phyloP scores from a whole-genome alignment of 2,329 filamentous ascomycete genomes.

The Fusarium sp. region DNA sequence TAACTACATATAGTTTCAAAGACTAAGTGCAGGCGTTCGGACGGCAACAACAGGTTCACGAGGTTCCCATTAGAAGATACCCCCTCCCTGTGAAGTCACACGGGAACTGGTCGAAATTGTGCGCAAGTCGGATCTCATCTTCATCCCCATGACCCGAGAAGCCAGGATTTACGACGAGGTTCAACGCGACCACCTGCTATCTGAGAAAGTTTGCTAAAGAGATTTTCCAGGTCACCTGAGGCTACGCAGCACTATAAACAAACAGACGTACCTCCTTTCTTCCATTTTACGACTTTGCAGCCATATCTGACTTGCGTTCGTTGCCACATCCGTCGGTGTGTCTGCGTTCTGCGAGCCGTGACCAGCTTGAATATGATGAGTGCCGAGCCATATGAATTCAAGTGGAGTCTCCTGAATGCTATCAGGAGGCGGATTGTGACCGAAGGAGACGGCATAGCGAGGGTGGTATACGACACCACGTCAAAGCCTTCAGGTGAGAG shows the following conservation, averaged over 20 bases:
- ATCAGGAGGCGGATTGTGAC: constrained; percentile 22
- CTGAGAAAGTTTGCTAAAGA: constrained; percentile 3
- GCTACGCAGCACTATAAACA: constrained; percentile 45
- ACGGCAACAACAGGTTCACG: constrained; percentile 50
- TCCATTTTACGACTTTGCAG: not conserved
- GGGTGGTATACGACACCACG: constrained; percentile 16
- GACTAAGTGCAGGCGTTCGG: constrained; percentile 70
- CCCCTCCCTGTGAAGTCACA: constrained; percentile 85
- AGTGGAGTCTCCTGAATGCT: constrained; percentile 21
- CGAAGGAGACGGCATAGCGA: constrained; percentile 19
- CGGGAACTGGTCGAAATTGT: constrained; percentile 80
- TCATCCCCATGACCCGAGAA: constrained; percentile 77
- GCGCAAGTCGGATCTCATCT: constrained; percentile 76
- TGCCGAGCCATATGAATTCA: constrained; percentile 60
- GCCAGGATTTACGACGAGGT: constrained; percentile 68
- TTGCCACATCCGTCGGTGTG: constrained; percentile 54
- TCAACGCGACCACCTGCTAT: constrained; percentile 23
- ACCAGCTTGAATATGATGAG: constrained; percentile 72
- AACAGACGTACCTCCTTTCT: constrained; percentile 26
- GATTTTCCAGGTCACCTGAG: constrained; percentile 43
- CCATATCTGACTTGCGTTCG: constrained; percentile 16
- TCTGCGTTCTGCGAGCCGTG: constrained; percentile 54
- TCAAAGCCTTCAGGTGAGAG: constrained; percentile 9
- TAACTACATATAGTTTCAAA: constrained; percentile 68
- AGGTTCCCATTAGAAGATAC: constrained; percentile 60